phyloP scores from a whole-genome alignment of 2,329 filamentous ascomycete genomes.

The Diaporthe citri region DNA sequence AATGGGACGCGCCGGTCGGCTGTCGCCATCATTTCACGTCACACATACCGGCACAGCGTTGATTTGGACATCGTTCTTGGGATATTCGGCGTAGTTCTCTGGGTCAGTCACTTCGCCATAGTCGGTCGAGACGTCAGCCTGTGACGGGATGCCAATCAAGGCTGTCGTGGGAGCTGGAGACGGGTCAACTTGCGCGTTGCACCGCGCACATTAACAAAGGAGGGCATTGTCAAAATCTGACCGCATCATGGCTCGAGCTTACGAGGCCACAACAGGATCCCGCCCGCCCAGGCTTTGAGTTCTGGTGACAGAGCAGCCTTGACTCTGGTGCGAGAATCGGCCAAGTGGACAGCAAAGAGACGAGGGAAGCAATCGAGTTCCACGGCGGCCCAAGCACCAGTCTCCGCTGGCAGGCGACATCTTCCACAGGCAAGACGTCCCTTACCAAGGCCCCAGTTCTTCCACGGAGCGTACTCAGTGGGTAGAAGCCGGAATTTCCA shows the following conservation, averaged over 20 bases:
- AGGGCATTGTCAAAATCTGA: constrained; percentile 28
- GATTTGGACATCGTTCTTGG: not conserved
- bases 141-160: not conserved
- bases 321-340: constrained; percentile 35
- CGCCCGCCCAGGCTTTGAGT: constrained; percentile 37
- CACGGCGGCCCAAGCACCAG: constrained; percentile 9
- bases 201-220: not conserved
- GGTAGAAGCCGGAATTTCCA: constrained; percentile 37
- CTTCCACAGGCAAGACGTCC: constrained; percentile 5
- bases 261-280: constrained; percentile 13
- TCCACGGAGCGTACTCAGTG: constrained; percentile 33
- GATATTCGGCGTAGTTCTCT: not conserved
- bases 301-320: constrained; percentile 35
- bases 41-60: not conserved
- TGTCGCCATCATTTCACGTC: not conserved
- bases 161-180: not conserved
- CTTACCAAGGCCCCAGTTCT: constrained; percentile 35
- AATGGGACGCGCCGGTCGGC: not conserved
- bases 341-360: constrained; percentile 16
- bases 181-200: not conserved
- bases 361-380: constrained; percentile 18
- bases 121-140: not conserved
- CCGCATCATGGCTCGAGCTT: not conserved
- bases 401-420: constrained; percentile 30
- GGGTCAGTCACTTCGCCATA: not conserved